A percentile compares a stretch with the other conserved stretches of the same genome.
These are phyloP conservation scores for Buddleja alternifolia DNA, from an alignment of 257 asterid species.

Conservation along the genomic window DNA sequence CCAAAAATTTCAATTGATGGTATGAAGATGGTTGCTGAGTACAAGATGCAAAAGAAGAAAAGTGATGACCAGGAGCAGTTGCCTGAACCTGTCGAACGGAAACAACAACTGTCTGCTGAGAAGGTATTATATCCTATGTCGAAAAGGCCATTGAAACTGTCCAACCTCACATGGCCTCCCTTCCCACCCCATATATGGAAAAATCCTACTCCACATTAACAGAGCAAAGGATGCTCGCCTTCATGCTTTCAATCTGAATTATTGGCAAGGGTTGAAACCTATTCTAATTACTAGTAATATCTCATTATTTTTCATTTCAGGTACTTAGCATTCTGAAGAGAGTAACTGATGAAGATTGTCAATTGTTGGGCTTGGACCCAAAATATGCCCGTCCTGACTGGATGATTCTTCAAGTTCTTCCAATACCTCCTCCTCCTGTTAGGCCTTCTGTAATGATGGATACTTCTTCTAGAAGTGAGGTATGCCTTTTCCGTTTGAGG, in stretches of 20 bases:
- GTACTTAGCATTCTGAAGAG: conserved; percentile 92
- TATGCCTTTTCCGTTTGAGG: conserved; percentile 38
- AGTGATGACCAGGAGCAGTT: conserved; percentile 86
- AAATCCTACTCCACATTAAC: too few species aligned
- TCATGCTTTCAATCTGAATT: conserved; percentile 3
- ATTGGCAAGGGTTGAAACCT: conserved; percentile 17
- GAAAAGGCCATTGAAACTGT: neutral
- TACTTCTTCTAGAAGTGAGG: conserved; percentile 99
- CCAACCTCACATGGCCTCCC: too few species aligned
- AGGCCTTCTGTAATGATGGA: conserved; percentile 99
- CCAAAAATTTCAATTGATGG: conserved; percentile 96
- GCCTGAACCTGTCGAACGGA: conserved; percentile 97
- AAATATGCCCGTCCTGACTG: conserved; percentile 98
- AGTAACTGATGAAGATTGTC: conserved; percentile 90
- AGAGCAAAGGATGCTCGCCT: too few species aligned
- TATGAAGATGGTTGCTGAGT: conserved; percentile 98
- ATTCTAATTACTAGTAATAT: conserved; percentile 5
- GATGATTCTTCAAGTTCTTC: conserved; percentile 99
- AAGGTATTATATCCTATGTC: conserved; percentile 48
- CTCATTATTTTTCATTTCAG: conserved; percentile 43
- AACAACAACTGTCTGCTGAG: conserved; percentile 89
- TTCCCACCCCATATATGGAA: too few species aligned
- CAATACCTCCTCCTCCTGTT: conserved; percentile 99
- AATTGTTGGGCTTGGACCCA: conserved; percentile 77
- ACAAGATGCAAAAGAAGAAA: conserved; percentile 75